phyloP scores from a whole-genome alignment of 2,329 filamentous ascomycete genomes.

The Rhinocladiella mackenziei region DNA sequence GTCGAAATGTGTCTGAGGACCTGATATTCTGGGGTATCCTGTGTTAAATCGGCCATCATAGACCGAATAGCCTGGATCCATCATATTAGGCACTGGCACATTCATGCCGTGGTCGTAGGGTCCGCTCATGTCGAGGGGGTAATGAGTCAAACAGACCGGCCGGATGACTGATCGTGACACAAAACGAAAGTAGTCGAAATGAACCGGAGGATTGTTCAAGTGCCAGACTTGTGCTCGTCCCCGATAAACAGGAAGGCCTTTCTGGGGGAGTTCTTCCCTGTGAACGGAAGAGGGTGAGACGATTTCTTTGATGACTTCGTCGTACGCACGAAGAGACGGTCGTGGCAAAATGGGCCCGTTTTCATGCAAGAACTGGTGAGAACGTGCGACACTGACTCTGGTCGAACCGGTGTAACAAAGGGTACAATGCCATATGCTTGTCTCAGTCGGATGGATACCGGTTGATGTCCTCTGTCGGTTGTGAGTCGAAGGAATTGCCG shows the following conservation, averaged over 20 bases:
- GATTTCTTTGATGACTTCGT: neutral
- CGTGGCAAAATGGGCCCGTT: neutral
- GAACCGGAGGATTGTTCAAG: neutral
- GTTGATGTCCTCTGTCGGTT: no score
- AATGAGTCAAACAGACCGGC: slow-evolving; percentile 12
- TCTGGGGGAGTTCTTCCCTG: neutral
- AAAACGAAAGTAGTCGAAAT: slow-evolving; percentile 1
- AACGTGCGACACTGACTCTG: neutral
- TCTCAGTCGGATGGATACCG: no score
- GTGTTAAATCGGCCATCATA: slow-evolving; percentile 31
- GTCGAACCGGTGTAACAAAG: neutral
- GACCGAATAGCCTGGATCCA: slow-evolving; percentile 21
- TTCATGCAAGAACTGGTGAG: neutral
- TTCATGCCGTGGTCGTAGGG: slow-evolving; percentile 27
- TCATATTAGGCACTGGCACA: slow-evolving; percentile 24
- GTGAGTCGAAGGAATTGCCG: no score
- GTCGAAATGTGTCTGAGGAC: slow-evolving; percentile 37
- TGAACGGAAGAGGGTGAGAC: neutral
- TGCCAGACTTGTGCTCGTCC: neutral
- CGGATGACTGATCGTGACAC: slow-evolving; percentile 9
- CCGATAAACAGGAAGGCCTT: neutral
- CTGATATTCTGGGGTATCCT: slow-evolving; percentile 23
- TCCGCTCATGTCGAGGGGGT: slow-evolving; percentile 24
- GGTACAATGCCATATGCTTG: no score
- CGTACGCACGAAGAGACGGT: neutral